A percentile compares a stretch with the other conserved stretches of the same genome.
These are phyloP conservation scores for Quercus tomentella DNA, from an alignment of 331 rosid genomes.

Conservation along the genomic window DNA sequence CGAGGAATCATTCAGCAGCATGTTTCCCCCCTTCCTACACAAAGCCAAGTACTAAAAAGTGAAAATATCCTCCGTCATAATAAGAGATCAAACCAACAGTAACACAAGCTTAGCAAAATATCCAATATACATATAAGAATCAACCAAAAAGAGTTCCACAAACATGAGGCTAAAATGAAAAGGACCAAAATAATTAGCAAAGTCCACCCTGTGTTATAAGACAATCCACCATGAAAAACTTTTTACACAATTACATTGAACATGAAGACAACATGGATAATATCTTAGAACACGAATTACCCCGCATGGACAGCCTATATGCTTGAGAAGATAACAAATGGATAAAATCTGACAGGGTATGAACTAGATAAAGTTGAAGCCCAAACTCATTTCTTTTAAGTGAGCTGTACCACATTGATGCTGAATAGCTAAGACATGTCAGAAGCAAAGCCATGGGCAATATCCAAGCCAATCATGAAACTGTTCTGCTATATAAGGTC, in stretches of 20 bases:
- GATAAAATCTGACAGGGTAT: no score
- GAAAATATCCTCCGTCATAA: not conserved
- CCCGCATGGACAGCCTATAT: no score
- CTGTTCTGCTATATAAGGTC: no score
- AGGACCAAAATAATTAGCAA: not conserved
- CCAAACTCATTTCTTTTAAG: no score
- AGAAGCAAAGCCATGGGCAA: no score
- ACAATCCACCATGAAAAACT: not conserved
- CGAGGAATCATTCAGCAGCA: not conserved
- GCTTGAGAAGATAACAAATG: no score
- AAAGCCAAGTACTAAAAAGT: not conserved
- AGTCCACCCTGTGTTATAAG: not conserved
- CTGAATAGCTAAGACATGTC: no score
- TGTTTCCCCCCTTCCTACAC: not conserved
- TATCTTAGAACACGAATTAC: not conserved
- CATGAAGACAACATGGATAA: not conserved
- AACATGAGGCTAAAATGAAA: not conserved
- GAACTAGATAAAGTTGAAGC: no score
- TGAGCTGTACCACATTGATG: no score
- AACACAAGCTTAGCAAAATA: not conserved
- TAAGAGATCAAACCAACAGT: not conserved
- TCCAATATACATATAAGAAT: not conserved
- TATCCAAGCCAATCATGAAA: no score
- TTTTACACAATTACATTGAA: not conserved
- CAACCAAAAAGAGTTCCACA: not conserved